phyloP scores from a whole-genome alignment of 2,329 filamentous ascomycete species.

The Magnaporthiopsis rhizophila region DNA sequence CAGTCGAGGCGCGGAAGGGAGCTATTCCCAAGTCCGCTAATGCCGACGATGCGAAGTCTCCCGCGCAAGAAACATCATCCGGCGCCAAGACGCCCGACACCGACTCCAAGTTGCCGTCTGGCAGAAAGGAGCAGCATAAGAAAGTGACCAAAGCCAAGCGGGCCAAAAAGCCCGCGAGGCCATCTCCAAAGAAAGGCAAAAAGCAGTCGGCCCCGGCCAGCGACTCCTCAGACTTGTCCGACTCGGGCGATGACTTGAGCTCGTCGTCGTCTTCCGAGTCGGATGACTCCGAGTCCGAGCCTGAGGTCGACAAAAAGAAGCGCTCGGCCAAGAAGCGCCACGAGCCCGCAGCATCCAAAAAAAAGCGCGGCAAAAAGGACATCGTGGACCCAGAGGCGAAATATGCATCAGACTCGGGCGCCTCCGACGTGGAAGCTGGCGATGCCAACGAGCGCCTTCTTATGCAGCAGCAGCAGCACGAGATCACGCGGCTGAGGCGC shows the following conservation, averaged over 20 bases:
- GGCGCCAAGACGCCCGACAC: conserved; percentile 14
- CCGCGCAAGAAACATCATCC: conserved; percentile 13
- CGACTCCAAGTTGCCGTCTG: conserved; percentile 15
- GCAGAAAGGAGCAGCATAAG: conserved; percentile 12
- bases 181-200: conserved; percentile 1
- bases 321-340: conserved; percentile 20
- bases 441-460: conserved; percentile 7
- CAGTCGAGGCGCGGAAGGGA: conserved; percentile 15
- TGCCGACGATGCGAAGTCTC: conserved; percentile 17
- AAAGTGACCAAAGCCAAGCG: conserved; percentile 18
- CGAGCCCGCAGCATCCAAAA: conserved; percentile 21
- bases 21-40: conserved; percentile 13
- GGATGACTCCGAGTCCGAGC: conserved; percentile 19
- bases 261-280: conserved; percentile 14
- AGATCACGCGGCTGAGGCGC: background rate
- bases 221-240: background rate
- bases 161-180: conserved; percentile 15
- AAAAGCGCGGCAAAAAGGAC: conserved; percentile 13
- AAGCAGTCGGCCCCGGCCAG: background rate
- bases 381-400: conserved; percentile 17
- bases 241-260: conserved; percentile 11
- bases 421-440: conserved; percentile 14
- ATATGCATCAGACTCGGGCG: conserved; percentile 11
- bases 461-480: background rate
- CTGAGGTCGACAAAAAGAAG: conserved; percentile 20